Conservation (phyloP, 148 eudicot genomes). For the Camellia granthamiana region DNA sequence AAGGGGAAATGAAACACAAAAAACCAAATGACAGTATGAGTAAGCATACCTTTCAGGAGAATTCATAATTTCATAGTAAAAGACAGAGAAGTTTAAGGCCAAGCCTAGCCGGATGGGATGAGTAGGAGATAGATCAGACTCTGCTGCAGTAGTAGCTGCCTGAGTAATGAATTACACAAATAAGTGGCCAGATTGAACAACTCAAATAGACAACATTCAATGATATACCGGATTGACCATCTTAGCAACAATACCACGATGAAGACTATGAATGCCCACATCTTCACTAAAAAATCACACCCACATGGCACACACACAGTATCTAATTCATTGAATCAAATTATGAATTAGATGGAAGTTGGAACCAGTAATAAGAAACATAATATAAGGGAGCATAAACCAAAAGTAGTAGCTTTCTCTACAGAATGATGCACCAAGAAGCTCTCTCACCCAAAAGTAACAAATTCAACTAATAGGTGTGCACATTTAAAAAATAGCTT, state of each 20-base stretch:
- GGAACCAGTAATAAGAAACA: no score
- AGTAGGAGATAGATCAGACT: conserved; percentile 18
- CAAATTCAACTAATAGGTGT: no score
- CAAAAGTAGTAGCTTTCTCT: no score
- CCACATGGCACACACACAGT: no score
- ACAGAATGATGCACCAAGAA: no score
- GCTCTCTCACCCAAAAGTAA: no score
- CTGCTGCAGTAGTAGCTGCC: conserved; percentile 24
- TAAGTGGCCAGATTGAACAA: not conserved
- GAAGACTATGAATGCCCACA: not conserved
- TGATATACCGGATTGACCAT: not conserved
- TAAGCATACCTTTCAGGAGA: not conserved
- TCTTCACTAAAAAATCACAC: no score
- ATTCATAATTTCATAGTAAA: conserved; percentile 29
- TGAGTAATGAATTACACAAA: conserved; percentile 12
- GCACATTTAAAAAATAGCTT: no score
- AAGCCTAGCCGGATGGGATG: conserved; percentile 14
- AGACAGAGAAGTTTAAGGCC: conserved; percentile 37
- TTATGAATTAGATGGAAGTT: no score
- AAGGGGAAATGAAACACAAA: not conserved
- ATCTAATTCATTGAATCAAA: no score
- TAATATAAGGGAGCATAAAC: no score
- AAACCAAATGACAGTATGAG: not conserved
- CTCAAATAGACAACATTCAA: not conserved
- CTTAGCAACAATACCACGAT: not conserved